Percentiles rank a stretch among this genome's conserved stretches.
Evolutionary conservation across 345 rosid species (phyloP).

Genomic region (Moringa oleifera): DNA sequence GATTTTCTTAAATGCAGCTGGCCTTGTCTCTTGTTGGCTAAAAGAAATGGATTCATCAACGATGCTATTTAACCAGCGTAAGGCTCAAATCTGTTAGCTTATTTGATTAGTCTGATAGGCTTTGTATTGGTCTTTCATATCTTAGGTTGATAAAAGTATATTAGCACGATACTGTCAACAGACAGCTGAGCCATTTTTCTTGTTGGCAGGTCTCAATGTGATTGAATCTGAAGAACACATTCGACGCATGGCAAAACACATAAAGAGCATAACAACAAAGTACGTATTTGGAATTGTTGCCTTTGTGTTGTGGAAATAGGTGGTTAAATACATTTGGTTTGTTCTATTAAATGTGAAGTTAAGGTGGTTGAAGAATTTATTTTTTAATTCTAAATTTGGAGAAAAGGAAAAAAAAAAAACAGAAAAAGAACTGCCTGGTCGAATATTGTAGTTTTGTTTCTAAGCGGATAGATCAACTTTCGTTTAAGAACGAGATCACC

Average conservation of each 20-base stretch:
- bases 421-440: too few species aligned
- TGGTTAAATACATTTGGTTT: not conserved
- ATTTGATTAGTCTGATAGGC: not conserved
- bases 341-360: not conserved
- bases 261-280: slow-evolving; percentile 65
- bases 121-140: not conserved
- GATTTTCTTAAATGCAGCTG: too few species aligned
- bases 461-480: not conserved
- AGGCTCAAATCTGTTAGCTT: slow-evolving; percentile 31
- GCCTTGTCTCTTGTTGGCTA: too few species aligned
- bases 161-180: slow-evolving; percentile 18
- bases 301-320: not conserved
- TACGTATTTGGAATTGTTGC: slow-evolving; percentile 9
- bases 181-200: slow-evolving; percentile 84
- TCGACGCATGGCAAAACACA: slow-evolving; percentile 66
- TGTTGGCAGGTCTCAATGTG: slow-evolving; percentile 93
- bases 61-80: slow-evolving; percentile 55
- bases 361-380: not conserved
- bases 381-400: not conserved
- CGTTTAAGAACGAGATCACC: not conserved
- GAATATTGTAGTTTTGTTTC: too few species aligned
- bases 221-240: slow-evolving; percentile 94
- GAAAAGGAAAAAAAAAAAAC: too few species aligned
- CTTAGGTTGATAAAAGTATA: slow-evolving; percentile 5
- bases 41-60: slow-evolving; percentile 49